Conservation (phyloP, 306 rosid species). For the Fragaria iinumae region DNA sequence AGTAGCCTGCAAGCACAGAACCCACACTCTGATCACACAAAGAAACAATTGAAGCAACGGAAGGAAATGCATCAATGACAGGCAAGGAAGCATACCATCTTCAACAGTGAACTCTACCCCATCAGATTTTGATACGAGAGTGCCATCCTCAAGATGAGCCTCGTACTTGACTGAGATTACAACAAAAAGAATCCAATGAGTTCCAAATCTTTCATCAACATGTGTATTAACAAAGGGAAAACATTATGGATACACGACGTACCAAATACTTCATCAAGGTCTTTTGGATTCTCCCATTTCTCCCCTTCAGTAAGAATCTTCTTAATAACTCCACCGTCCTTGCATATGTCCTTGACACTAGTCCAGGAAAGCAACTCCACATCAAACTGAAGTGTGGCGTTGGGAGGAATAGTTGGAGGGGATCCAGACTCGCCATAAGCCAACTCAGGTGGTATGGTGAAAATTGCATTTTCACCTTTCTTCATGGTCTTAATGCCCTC, state of each 20-base stretch:
- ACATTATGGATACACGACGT: not conserved
- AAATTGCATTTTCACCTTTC: conserved; percentile 71
- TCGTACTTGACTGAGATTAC: conserved; percentile 63
- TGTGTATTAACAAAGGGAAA: not conserved
- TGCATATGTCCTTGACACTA: conserved; percentile 72
- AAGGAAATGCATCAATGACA: not conserved
- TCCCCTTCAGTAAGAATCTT: conserved; percentile 62
- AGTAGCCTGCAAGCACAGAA: conserved; percentile 43
- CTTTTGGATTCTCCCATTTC: conserved; percentile 82
- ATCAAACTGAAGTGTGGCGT: conserved; percentile 72
- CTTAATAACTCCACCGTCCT: conserved; percentile 80
- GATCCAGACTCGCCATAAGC: conserved; percentile 67
- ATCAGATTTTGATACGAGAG: conserved; percentile 58
- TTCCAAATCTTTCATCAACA: not conserved
- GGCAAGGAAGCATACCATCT: conserved; percentile 43
- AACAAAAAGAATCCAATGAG: not conserved
- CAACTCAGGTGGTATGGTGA: conserved; percentile 37
- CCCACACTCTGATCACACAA: not conserved
- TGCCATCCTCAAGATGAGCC: conserved; percentile 72
- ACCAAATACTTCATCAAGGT: conserved; percentile 67
- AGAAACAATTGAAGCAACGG: not conserved
- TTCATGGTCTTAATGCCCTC: conserved; percentile 84
- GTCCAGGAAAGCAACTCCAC: conserved; percentile 81
- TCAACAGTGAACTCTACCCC: conserved; percentile 72
- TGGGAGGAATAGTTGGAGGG: conserved; percentile 83